Conservation (phyloP, 2,329 filamentous ascomycete species). For the Alternaria viburni region DNA sequence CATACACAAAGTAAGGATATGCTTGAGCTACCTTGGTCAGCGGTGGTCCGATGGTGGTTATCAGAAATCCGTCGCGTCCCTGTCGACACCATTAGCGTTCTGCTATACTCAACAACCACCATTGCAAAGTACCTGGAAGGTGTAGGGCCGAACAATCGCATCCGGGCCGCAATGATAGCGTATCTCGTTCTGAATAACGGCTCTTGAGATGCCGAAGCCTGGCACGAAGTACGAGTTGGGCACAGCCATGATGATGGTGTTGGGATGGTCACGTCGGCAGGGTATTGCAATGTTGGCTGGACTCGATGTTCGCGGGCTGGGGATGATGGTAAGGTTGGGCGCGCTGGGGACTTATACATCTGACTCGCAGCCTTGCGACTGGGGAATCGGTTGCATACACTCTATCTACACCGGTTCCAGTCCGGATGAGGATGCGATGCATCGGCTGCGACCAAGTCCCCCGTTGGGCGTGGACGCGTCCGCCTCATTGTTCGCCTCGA, state of each 20-base stretch:
- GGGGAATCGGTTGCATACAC: conserved; percentile 8
- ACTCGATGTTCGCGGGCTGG: conserved; percentile 18
- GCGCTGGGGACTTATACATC: conserved; percentile 29
- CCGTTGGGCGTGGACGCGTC: conserved; percentile 35
- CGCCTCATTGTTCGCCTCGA: conserved; percentile 38
- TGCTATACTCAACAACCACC: conserved; percentile 3
- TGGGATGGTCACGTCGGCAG: conserved; percentile 2
- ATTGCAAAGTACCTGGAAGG: conserved; percentile 44
- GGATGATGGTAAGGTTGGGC: conserved; percentile 25
- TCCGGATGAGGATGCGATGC: conserved; percentile 10
- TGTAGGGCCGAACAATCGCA: conserved; percentile 51
- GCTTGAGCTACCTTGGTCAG: conserved; percentile 47
- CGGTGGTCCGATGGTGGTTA: conserved; percentile 49
- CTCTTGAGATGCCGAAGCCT: conserved; percentile 51
- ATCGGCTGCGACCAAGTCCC: conserved; percentile 11
- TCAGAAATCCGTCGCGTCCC: conserved; percentile 52
- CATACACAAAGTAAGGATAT: not conserved
- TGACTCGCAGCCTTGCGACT: conserved; percentile 8
- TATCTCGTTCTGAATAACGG: conserved; percentile 53
- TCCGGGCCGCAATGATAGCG: conserved; percentile 52
- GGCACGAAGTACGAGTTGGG: conserved; percentile 52
- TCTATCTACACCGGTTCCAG: conserved; percentile 18
- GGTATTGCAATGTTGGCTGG: conserved; percentile 16
- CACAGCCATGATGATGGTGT: conserved; percentile 28
- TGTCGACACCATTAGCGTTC: conserved; percentile 26